These are phyloP conservation scores for Hyphopichia homilentoma DNA, from an alignment of 805 yeast genomes.

Conservation along the genomic window DNA sequence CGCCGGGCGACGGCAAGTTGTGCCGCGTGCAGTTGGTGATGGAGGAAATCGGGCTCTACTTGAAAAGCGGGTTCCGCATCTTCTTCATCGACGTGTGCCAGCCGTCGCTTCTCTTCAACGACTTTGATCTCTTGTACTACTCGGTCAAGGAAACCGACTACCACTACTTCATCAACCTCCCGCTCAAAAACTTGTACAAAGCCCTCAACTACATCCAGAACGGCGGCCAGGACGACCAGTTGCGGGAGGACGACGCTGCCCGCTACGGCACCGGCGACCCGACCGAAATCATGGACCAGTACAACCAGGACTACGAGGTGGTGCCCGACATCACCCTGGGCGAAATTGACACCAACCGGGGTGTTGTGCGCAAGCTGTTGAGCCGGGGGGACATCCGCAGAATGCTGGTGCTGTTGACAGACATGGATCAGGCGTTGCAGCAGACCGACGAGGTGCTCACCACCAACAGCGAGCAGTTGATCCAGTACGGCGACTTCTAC, in stretches of 20 bases:
- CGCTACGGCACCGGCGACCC: conserved; percentile 27
- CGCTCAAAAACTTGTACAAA: conserved; percentile 45
- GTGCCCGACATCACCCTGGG: not conserved
- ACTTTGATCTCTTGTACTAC: conserved; percentile 40
- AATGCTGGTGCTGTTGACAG: too few species aligned
- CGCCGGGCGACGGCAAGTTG: conserved; percentile 15
- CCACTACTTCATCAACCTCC: conserved; percentile 40
- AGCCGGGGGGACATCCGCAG: too few species aligned
- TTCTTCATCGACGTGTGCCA: conserved; percentile 42
- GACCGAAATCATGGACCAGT: conserved; percentile 13
- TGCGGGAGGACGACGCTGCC: not conserved
- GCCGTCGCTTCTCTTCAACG: conserved; percentile 38
- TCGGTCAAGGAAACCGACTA: conserved; percentile 39
- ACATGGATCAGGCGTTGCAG: too few species aligned
- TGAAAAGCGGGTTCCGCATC: conserved; percentile 50
- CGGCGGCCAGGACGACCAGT: conserved; percentile 15
- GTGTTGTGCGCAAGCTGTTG: too few species aligned
- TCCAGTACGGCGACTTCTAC: conserved; percentile 31
- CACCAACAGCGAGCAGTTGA: conserved; percentile 12
- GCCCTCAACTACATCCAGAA: conserved; percentile 39
- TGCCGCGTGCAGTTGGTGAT: conserved; percentile 40
- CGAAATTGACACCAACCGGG: not conserved
- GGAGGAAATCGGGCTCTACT: conserved; percentile 55
- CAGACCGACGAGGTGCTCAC: conserved; percentile 3
- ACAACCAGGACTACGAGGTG: conserved; percentile 11